Evolutionary conservation across 257 asterid species (phyloP).

Genomic region (Verbascum thapsus): DNA sequence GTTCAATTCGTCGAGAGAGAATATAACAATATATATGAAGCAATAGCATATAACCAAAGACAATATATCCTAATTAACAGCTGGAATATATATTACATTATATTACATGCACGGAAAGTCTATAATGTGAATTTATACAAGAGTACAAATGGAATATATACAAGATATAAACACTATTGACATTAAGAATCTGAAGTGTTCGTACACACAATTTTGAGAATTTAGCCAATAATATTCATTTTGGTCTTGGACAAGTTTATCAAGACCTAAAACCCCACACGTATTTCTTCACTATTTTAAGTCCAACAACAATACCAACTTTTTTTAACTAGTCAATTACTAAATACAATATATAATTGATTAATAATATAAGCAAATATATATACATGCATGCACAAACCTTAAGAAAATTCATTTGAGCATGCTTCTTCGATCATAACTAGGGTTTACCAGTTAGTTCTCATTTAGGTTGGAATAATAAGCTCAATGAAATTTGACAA

Average conservation of each 20-base stretch:
- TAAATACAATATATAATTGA: neutral
- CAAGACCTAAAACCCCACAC: conserved; percentile 38
- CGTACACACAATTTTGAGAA: conserved; percentile 17
- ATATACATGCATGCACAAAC: conserved; percentile 15
- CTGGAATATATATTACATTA: too few species aligned
- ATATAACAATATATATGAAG: too few species aligned
- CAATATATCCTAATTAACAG: too few species aligned
- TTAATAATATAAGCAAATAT: neutral
- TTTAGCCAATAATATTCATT: conserved; percentile 22
- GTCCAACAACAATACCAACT: conserved; percentile 46
- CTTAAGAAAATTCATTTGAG: too few species aligned
- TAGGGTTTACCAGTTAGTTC: conserved; percentile 25
- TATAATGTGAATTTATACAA: too few species aligned
- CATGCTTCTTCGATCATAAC: too few species aligned
- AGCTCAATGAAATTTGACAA: conserved; percentile 32
- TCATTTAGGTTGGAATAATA: conserved; percentile 40
- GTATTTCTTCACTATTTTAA: conserved; percentile 34
- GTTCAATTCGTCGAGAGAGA: too few species aligned
- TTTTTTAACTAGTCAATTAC: conserved; percentile 10
- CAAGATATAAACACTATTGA: too few species aligned
- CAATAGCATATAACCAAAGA: neutral
- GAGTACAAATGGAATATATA: too few species aligned
- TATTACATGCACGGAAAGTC: too few species aligned
- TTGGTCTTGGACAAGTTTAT: conserved; percentile 42
- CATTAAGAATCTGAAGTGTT: too few species aligned